Conservation (phyloP, 2,329 filamentous ascomycete species). For the Furcasterigmium furcatum region DNA sequence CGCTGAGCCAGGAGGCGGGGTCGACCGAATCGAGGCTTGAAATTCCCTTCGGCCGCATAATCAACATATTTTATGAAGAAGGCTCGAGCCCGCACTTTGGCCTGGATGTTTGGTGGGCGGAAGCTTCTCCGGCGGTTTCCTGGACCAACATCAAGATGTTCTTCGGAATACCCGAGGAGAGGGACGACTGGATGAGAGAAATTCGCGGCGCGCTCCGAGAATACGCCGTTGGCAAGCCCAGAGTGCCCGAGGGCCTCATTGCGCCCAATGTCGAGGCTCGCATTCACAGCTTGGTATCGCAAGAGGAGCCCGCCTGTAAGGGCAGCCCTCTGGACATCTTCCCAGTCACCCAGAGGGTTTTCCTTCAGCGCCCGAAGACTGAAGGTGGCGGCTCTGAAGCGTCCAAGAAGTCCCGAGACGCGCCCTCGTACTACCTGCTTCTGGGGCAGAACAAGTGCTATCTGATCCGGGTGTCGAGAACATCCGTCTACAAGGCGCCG, state of each 20-base stretch:
- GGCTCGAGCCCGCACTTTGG: conserved; percentile 45
- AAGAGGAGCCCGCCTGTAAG: conserved; percentile 35
- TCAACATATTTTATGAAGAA: conserved; percentile 51
- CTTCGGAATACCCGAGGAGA: conserved; percentile 44
- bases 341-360: conserved; percentile 46
- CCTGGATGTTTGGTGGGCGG: conserved; percentile 56
- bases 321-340: conserved; percentile 37
- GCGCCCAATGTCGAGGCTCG: conserved; percentile 43
- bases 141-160: conserved; percentile 47
- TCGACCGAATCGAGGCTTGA: conserved; percentile 37
- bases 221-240: conserved; percentile 26
- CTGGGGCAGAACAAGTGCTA: conserved; percentile 52
- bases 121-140: conserved; percentile 35
- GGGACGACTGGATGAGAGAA: conserved; percentile 46
- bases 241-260: conserved; percentile 30
- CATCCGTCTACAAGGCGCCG: conserved; percentile 34
- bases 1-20: conserved; percentile 21
- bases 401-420: conserved; percentile 42
- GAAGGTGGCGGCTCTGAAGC: conserved; percentile 38
- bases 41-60: conserved; percentile 46
- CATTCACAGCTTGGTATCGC: conserved; percentile 42
- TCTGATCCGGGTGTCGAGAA: conserved; percentile 46
- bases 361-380: conserved; percentile 33
- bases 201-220: conserved; percentile 39
- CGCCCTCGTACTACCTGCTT: conserved; percentile 51